Conservation (phyloP, 106 monocot species). For the Acorus gramineus region DNA sequence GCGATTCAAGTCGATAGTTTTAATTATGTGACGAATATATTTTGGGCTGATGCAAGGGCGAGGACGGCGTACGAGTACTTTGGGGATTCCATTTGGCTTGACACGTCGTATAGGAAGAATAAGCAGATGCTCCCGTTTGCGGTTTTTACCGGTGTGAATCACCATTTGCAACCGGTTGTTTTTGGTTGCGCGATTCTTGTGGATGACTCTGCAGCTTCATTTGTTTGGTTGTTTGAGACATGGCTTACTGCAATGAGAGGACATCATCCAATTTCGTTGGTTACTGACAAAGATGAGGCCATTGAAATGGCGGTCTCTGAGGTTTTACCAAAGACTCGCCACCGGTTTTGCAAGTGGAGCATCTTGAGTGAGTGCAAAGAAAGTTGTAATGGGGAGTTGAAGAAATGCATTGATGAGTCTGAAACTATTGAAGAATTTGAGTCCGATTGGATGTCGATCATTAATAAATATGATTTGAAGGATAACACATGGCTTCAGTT, state of each 20-base stretch:
- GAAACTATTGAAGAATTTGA: slow-evolving; percentile 24
- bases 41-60: slow-evolving; percentile 22
- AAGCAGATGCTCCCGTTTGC: slow-evolving; percentile 17
- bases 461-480: slow-evolving; percentile 49
- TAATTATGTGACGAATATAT: slow-evolving; percentile 10
- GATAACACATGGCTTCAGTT: slow-evolving; percentile 65
- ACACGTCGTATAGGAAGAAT: slow-evolving; percentile 21
- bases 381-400: slow-evolving; percentile 13
- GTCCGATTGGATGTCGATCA: slow-evolving; percentile 37
- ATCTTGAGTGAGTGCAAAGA: slow-evolving; percentile 21
- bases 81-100: slow-evolving; percentile 20
- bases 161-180: slow-evolving; percentile 19
- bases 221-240: slow-evolving; percentile 20
- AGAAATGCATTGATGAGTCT: slow-evolving; percentile 15
- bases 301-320: slow-evolving; percentile 1
- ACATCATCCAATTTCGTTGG: slow-evolving; percentile 7
- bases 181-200: slow-evolving; percentile 17
- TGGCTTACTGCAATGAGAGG: slow-evolving; percentile 15
- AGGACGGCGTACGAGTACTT: slow-evolving; percentile 20
- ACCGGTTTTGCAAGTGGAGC: slow-evolving; percentile 19
- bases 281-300: slow-evolving; percentile 8
- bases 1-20: slow-evolving; percentile 6
- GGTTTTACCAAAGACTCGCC: slow-evolving; percentile 11
- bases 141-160: slow-evolving; percentile 14
- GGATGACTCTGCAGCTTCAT: slow-evolving; percentile 10